A percentile compares a stretch with the other conserved stretches of the same genome.
Evolutionary conservation across 2,329 filamentous ascomycete genomes (phyloP).

Genomic region (Paecilomyces sp.): DNA sequence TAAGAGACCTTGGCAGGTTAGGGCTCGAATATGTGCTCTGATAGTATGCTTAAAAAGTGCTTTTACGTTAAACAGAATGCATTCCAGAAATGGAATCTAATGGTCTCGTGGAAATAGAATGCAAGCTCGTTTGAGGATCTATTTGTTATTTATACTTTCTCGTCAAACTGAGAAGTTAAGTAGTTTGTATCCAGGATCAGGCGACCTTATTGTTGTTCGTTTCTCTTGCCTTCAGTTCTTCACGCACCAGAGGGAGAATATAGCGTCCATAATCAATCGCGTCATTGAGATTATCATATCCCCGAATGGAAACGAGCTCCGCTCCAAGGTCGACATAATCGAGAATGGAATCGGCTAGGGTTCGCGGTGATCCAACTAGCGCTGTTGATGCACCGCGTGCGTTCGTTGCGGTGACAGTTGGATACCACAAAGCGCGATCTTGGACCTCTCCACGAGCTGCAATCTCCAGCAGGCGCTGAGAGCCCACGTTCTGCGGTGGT

Average conservation of each 20-base stretch:
- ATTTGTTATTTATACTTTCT: background rate
- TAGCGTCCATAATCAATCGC: slow-evolving; percentile 54
- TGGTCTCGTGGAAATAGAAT: too few species aligned
- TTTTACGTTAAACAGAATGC: too few species aligned
- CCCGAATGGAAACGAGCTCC: slow-evolving; percentile 53
- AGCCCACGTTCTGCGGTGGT: slow-evolving; percentile 52
- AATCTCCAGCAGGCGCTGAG: slow-evolving; percentile 53
- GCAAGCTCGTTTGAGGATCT: background rate
- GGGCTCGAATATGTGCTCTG: too few species aligned
- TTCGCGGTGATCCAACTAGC: slow-evolving; percentile 49
- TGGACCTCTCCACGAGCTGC: slow-evolving; percentile 48
- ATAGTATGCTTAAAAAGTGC: too few species aligned
- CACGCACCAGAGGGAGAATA: slow-evolving; percentile 45
- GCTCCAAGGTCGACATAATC: slow-evolving; percentile 53
- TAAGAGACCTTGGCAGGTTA: too few species aligned
- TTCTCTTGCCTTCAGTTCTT: background rate
- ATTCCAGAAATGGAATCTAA: too few species aligned
- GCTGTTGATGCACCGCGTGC: slow-evolving; percentile 54
- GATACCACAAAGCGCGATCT: slow-evolving; percentile 57
- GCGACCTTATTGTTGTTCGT: background rate
- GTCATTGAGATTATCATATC: slow-evolving; percentile 56
- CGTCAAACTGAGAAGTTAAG: background rate
- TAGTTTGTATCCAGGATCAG: background rate
- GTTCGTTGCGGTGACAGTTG: slow-evolving; percentile 55
- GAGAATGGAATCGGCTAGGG: slow-evolving; percentile 47